phyloP scores from a whole-genome alignment of 805 yeast genomes.

The Pichia membranifaciens region DNA sequence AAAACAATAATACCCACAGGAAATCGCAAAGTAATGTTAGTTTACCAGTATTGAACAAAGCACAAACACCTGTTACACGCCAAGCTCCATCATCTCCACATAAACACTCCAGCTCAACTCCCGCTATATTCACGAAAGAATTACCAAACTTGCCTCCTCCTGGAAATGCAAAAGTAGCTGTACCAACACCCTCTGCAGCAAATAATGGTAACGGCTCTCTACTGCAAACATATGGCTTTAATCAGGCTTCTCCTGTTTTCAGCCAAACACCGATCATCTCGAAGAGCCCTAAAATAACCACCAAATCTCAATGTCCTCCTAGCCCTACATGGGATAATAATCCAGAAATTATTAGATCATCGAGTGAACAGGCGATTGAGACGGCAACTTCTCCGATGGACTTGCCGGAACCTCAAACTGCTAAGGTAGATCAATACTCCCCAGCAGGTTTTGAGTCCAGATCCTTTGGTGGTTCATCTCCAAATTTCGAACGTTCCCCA shows the following conservation, averaged over 20 bases:
- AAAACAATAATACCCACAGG: slow-evolving; percentile 1
- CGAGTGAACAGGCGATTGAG: slow-evolving; percentile 8
- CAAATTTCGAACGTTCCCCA: not conserved
- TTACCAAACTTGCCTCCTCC: slow-evolving; percentile 9
- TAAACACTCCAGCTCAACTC: slow-evolving; percentile 10
- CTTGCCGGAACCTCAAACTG: slow-evolving; percentile 13
- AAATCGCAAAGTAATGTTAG: slow-evolving; percentile 7
- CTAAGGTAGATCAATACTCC: slow-evolving; percentile 10
- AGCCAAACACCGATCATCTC: slow-evolving; percentile 11
- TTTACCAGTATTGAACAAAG: slow-evolving; percentile 5
- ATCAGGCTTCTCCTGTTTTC: slow-evolving; percentile 7
- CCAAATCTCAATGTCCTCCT: not conserved
- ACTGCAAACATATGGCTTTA: slow-evolving; percentile 23
- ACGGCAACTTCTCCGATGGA: slow-evolving; percentile 7
- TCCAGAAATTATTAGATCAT: slow-evolving; percentile 6
- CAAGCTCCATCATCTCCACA: slow-evolving; percentile 8
- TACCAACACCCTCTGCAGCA: not conserved
- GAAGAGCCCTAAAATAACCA: slow-evolving; percentile 1
- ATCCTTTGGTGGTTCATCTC: not conserved
- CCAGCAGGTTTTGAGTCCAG: slow-evolving; percentile 4
- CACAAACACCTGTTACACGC: not conserved
- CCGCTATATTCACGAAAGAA: slow-evolving; percentile 5
- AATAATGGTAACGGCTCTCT: slow-evolving; percentile 6
- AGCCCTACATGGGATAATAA: slow-evolving; percentile 8
- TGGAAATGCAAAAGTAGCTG: too few relatives aligned